Base-by-base conservation (phyloP, 2,329 filamentous ascomycete species). In the Pseudomassariella vexata region DNA sequence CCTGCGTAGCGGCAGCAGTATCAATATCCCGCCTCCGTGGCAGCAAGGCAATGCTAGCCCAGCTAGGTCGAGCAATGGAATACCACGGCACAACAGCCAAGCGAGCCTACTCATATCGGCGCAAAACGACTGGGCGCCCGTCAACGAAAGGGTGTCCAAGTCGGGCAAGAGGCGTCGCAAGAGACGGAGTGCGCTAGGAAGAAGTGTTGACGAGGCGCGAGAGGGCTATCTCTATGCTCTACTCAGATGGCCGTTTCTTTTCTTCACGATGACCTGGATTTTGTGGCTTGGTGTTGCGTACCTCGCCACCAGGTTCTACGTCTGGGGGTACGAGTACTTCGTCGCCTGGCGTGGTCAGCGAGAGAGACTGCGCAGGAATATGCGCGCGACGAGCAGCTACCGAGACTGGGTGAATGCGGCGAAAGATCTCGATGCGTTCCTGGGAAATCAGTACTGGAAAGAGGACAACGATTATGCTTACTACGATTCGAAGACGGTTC, bases 41-140 rank as follows among this genome's bases (percentile, higher is more conserved):
- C 58, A n/a, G 55, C 57, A 65, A 28, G 36, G 50, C n/a, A 22
- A 46, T 9, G 41, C 40, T 2, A 34, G 48, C 22, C 44, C 36
- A 4, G 35, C 36, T n/a, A 42, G 32, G 12, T n/a, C n/a, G n/a
- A 34, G 34, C 11, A 34, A 38, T 21, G 36, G 18, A 29, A 34
- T 22, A 31, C 48, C 39, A 34, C 45, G 51, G 21, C 56, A 59
- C 36, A 62, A 59, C 23, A 61, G 42, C 16, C 47, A 48, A 28
- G 42, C 35, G 28, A 38, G 37, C 30, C 45, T 76, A 30, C 88
- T 89, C 54, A 86, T 96, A 48, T 85, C 86, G 4, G 90, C 92
- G 24, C 78, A 94, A 52, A 94, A 94, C 56, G 92, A 98, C 65
- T 98, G 92, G 92, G 81, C 85, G 11, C 92, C 92, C 0, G 9